Evolutionary conservation across 202 grass and related monocot species (phyloP), one percentile per base, ranked within the genome.

Genomic region (Zizania palustris): DNA sequence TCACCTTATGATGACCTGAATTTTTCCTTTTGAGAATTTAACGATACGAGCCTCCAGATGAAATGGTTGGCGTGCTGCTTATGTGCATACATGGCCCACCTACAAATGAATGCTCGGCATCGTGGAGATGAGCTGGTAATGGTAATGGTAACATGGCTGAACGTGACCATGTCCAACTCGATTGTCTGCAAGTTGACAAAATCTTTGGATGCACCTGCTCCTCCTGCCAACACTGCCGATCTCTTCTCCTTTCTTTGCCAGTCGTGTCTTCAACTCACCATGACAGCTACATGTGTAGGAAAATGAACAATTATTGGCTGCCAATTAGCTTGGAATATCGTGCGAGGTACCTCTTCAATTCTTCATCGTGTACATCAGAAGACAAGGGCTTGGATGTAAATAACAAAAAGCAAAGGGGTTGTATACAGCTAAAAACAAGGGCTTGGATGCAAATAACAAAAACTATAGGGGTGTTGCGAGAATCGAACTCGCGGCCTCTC

Each of bases 401-500:
- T 65, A 59, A 1, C 0, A 45, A 61, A 78, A 78, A 49, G 2
- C 0, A 0, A 0, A 0, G 88, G 83, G 85, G 80, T 80, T 28
- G 28, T 28, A 2, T 28, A 28, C 28, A 28, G 28, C 28, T 28
- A 2, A 28, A 28, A 28, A 28, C 28, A 28, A 28, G 28, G 28
- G 28, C 28, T 28, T 28, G 0, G 28, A 28, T 28, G 28, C 28
- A 63, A 74, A 38, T 62, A 53, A 1, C 0, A 41, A 56, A 76
- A 75, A 53, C 7, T 0, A 0, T 0, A 0, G 88, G 84, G 82
- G 81, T 84, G 85, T 88, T 91, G 60, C 85, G 85, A 88, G 89
- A 91, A 91, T 88, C 85, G 85, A 91, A 88, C 85, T 88, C 85
- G 63, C 67, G 82, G 85, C 85, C 89, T 91, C 85, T 91, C 81